phyloP scores from a whole-genome alignment of 148 eudicot species.

The Tetragonia tetragonoides region DNA sequence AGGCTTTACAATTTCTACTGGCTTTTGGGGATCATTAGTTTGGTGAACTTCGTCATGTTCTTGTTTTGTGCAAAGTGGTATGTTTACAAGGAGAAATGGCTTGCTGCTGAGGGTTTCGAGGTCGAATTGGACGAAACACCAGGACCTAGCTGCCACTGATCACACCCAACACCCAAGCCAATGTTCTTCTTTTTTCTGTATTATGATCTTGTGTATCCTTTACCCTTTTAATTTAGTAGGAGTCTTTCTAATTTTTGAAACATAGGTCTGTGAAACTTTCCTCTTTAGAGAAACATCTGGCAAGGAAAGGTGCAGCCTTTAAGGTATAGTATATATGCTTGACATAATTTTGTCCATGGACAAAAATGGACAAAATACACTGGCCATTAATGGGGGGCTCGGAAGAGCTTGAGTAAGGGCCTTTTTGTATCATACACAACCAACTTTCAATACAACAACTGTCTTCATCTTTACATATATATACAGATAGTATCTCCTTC shows the following conservation, averaged over 20 bases:
- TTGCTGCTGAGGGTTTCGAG: slow-evolving; percentile 33
- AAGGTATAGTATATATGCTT: background rate
- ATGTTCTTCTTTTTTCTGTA: background rate
- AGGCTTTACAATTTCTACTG: slow-evolving; percentile 49
- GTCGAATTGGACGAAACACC: slow-evolving; percentile 32
- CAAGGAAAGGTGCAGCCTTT: too few species aligned
- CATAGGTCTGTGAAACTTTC: slow-evolving; percentile 19
- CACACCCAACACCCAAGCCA: background rate
- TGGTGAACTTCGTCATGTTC: slow-evolving; percentile 37
- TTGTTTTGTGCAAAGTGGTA: slow-evolving; percentile 49
- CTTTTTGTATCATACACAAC: slow-evolving; percentile 12
- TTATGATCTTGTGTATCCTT: slow-evolving; percentile 16
- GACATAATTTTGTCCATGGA: slow-evolving; percentile 19
- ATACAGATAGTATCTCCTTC: background rate
- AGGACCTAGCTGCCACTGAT: slow-evolving; percentile 21
- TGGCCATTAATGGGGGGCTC: slow-evolving; percentile 5
- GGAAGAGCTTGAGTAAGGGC: slow-evolving; percentile 27
- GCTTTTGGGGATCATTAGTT: slow-evolving; percentile 37
- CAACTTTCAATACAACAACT: slow-evolving; percentile 2
- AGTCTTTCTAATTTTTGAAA: background rate
- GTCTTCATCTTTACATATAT: background rate
- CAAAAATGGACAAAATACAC: slow-evolving; percentile 5
- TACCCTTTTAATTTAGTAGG: background rate
- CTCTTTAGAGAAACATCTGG: background rate
- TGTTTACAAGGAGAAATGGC: slow-evolving; percentile 38